Base-by-base conservation (phyloP, 1,284 basidiomycete species). In the Ganoderma lingzhi region DNA sequence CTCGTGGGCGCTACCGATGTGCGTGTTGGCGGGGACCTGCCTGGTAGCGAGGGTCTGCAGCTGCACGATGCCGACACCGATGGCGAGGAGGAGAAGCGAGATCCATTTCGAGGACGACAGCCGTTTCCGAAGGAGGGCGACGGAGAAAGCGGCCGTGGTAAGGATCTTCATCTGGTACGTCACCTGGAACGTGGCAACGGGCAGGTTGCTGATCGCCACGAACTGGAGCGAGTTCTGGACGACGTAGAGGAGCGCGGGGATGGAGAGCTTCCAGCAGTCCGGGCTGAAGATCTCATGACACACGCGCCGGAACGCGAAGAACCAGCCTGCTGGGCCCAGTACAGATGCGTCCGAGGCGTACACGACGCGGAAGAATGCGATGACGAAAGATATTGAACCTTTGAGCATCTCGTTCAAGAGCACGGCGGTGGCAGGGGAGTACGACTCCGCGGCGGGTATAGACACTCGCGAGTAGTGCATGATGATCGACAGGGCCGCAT, bases 91-190 rank as follows among this genome's bases (percentile, higher is more conserved):
- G 71, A 95, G 82, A 30, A 98, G 86, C 0, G 95, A 90, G 14
- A 93, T 78, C 96, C 96, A 98, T 79, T 97, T 96, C 42, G 84
- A 86, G 15, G 87, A 83, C 41, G 85, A 88, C 32, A 98, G 83
- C 71, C 91, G 90, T 76, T 92, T 94, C 70, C 95, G 90, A n/a
- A 99, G 87, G 39, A 99, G 85, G 12, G 95, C 78, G 69, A 98
- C 96, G 51, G 95, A 97, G 82, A 97, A 98, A 59, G 92, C 94
- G 17, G 97, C 97, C 14, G 97, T 99, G 37, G 97, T 98, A 71
- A 99, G 90, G 76, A 99, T 98, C 84, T 98, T 97, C 95, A 97
- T 96, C 81, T 97, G 96, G 82, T 97, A 97, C 66, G 93, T 95
- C 77, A 97, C 94, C 80, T 96, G 94, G 83, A 98, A 99, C 23